Percentiles rank a stretch among this genome's conserved stretches.
These are phyloP conservation scores for Mycena venus DNA, from an alignment of 768 basidiomycete species.

Conservation along the genomic window DNA sequence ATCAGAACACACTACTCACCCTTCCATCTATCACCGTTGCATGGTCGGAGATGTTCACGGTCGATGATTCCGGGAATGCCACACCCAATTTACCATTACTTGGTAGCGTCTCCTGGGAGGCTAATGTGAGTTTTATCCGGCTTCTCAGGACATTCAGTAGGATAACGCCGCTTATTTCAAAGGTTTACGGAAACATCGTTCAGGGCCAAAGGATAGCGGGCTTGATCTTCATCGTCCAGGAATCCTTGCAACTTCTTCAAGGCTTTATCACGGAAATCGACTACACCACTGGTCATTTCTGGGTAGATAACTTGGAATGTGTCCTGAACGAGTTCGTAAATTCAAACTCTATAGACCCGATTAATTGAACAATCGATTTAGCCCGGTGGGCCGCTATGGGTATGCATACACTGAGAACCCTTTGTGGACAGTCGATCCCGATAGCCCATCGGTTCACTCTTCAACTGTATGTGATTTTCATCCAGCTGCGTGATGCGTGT, in stretches of 20 bases:
- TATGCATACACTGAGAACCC: constrained; percentile 7
- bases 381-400: constrained; percentile 7
- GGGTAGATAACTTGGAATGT: neutral
- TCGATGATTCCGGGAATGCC: neutral
- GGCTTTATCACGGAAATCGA: constrained; percentile 15
- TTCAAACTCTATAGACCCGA: neutral
- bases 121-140: neutral
- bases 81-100: constrained; percentile 9
- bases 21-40: constrained; percentile 8
- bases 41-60: constrained; percentile 23
- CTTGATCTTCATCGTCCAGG: constrained; percentile 14
- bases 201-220: constrained; percentile 6
- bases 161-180: no score
- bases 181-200: constrained; percentile 24
- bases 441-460: constrained; percentile 9
- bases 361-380: neutral
- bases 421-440: constrained; percentile 25
- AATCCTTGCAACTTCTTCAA: neutral
- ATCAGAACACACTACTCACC: constrained; percentile 11
- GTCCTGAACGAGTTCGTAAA: constrained; percentile 7
- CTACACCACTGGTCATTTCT: constrained; percentile 4
- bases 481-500: neutral
- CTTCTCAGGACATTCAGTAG: no score
- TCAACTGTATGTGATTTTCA: neutral
- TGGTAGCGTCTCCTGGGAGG: constrained; percentile 20